Conservation (phyloP, 2,329 filamentous ascomycete species). For the Dactylonectria macrodidyma region DNA sequence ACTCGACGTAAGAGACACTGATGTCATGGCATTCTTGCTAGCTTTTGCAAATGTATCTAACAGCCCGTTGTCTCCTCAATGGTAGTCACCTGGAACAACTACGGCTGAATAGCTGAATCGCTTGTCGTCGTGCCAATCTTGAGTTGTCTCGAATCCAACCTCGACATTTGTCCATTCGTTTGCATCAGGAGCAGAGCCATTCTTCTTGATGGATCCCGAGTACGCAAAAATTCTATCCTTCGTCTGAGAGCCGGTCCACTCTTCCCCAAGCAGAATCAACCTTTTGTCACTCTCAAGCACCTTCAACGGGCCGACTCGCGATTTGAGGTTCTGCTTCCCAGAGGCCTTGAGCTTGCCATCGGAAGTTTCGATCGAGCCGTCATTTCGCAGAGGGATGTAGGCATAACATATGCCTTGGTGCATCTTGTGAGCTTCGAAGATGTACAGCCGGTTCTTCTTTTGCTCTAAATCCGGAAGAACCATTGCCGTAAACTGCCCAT, state of each 20-base stretch:
- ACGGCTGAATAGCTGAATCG: slow-evolving; percentile 5
- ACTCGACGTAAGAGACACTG: too few species aligned
- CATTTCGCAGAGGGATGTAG: background rate
- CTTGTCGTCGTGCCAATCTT: slow-evolving; percentile 5
- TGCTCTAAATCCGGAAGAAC: background rate
- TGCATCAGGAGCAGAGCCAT: slow-evolving; percentile 1
- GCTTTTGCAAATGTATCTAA: background rate
- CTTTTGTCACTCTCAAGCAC: background rate
- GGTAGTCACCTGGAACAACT: background rate
- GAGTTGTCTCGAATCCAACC: background rate
- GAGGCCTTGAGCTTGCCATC: background rate
- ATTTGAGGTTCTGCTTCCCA: slow-evolving; percentile 1
- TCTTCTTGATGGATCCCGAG: background rate
- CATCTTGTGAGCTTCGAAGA: background rate
- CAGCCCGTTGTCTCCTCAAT: background rate
- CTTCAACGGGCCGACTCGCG: slow-evolving; percentile 5
- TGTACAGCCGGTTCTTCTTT: slow-evolving; percentile 3
- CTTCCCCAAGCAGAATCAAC: slow-evolving; percentile 2
- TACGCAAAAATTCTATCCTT: background rate
- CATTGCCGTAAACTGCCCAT: slow-evolving; percentile 1
- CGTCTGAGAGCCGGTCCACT: slow-evolving; percentile 2
- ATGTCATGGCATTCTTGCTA: too few species aligned
- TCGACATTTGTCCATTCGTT: slow-evolving; percentile 3
- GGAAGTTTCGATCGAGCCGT: background rate
- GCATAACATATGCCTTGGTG: slow-evolving; percentile 1